Conservation (phyloP, 2,329 filamentous ascomycete genomes). For the Phialemoniopsis sp. region DNA sequence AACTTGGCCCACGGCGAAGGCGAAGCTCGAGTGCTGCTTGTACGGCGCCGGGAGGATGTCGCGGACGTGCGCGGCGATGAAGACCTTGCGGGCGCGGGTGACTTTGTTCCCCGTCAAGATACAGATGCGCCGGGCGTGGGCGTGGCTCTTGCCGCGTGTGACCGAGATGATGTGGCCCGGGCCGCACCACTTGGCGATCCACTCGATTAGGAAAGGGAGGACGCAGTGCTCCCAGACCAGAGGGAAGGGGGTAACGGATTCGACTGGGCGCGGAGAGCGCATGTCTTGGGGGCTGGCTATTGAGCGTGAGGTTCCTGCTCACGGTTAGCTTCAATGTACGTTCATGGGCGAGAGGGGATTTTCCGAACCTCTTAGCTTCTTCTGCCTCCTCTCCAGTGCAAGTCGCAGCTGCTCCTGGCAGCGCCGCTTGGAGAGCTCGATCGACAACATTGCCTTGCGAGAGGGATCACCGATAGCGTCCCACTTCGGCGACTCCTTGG, state of each 20-base stretch:
- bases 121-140: slow-evolving; percentile 28
- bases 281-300: slow-evolving; percentile 26
- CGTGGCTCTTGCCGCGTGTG: slow-evolving; percentile 25
- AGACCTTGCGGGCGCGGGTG: slow-evolving; percentile 28
- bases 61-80: slow-evolving; percentile 33
- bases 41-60: slow-evolving; percentile 32
- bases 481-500: not conserved
- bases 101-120: slow-evolving; percentile 31
- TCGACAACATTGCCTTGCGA: slow-evolving; percentile 19
- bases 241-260: slow-evolving; percentile 28
- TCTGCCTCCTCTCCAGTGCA: slow-evolving; percentile 27
- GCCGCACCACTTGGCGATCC: slow-evolving; percentile 36
- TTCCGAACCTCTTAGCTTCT: slow-evolving; percentile 17
- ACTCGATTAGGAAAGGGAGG: slow-evolving; percentile 36
- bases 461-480: slow-evolving; percentile 12
- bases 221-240: slow-evolving; percentile 37
- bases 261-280: slow-evolving; percentile 21
- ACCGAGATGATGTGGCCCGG: slow-evolving; percentile 33
- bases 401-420: slow-evolving; percentile 27
- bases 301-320: slow-evolving; percentile 18
- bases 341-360: not conserved
- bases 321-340: not conserved
- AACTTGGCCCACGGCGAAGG: slow-evolving; percentile 31
- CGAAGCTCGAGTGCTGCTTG: slow-evolving; percentile 23
- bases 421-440: slow-evolving; percentile 26